These are phyloP conservation scores for Prunus padus DNA, from an alignment of 306 rosid species.

Conservation along the genomic window DNA sequence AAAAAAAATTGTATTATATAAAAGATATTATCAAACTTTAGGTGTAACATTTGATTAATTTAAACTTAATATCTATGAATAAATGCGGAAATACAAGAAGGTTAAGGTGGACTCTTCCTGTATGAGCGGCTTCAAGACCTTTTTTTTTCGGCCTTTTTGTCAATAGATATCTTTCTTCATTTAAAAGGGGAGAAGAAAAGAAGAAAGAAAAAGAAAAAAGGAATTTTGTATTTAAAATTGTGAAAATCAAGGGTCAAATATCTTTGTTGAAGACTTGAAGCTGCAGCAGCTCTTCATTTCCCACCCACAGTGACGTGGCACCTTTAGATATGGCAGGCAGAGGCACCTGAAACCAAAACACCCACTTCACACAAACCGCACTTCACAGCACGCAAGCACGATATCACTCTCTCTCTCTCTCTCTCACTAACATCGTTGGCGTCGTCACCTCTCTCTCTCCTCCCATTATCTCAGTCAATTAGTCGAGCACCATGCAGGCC, in stretches of 20 bases:
- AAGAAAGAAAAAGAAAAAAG: neutral
- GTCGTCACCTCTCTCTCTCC: constrained; percentile 24
- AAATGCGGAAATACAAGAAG: too few relatives aligned
- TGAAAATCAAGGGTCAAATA: neutral
- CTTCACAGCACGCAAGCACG: neutral
- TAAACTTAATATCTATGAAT: too few relatives aligned
- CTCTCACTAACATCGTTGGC: constrained; percentile 23
- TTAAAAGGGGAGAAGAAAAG: too few relatives aligned
- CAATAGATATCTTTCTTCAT: too few relatives aligned
- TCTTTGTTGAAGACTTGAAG: neutral
- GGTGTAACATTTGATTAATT: too few relatives aligned
- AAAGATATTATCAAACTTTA: too few relatives aligned
- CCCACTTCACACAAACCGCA: neutral
- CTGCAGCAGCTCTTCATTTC: neutral
- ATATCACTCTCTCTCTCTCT: neutral
- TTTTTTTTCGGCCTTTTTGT: too few relatives aligned
- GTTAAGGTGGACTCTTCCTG: too few relatives aligned
- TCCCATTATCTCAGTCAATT: neutral
- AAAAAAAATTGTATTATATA: too few relatives aligned
- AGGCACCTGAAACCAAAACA: neutral
- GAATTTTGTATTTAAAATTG: neutral
- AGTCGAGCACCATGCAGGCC: constrained; percentile 52
- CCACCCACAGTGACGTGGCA: neutral
- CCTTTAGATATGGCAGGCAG: neutral
- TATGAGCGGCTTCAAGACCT: too few relatives aligned